A percentile compares a stretch with the other conserved stretches of the same genome.
These are phyloP conservation scores for Ziziphus jujuba DNA, from an alignment of 306 rosid genomes.

Conservation along the genomic window DNA sequence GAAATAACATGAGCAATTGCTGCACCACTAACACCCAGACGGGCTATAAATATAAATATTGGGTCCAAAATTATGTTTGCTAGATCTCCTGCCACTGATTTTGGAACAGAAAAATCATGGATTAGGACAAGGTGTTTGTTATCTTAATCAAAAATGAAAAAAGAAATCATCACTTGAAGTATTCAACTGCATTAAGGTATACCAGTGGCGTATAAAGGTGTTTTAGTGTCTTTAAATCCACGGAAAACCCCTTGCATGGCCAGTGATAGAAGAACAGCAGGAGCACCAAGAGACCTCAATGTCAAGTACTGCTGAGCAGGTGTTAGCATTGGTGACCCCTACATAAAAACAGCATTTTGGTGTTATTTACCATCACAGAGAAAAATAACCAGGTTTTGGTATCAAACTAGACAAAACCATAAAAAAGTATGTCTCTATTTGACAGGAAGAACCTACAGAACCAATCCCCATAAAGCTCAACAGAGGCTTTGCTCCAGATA, in stretches of 20 bases:
- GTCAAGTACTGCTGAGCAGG: conserved; percentile 76
- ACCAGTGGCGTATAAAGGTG: conserved; percentile 93
- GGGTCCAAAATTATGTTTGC: conserved; percentile 88
- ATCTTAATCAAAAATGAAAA: background rate
- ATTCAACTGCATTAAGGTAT: conserved; percentile 25
- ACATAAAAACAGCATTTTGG: conserved; percentile 23
- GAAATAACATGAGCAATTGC: conserved; percentile 97
- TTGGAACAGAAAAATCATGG: conserved; percentile 8
- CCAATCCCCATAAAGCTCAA: conserved; percentile 83
- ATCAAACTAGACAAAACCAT: conserved; percentile 1
- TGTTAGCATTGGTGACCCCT: conserved; percentile 84
- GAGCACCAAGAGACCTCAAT: conserved; percentile 93
- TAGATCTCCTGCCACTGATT: conserved; percentile 80
- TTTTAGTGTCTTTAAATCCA: conserved; percentile 89
- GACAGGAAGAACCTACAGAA: conserved; percentile 50
- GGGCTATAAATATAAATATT: conserved; percentile 65
- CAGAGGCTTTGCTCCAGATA: conserved; percentile 77
- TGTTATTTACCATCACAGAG: background rate
- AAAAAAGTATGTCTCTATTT: background rate
- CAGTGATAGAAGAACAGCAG: conserved; percentile 91
- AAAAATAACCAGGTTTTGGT: conserved; percentile 1
- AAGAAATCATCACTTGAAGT: background rate
- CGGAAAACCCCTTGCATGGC: conserved; percentile 98
- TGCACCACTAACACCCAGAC: conserved; percentile 78
- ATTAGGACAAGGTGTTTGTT: conserved; percentile 4